Evolutionary conservation across 371 early-diverging fungal species (phyloP), one percentile per base, ranked within the genome.

Genomic region (Mortierella sp.): DNA sequence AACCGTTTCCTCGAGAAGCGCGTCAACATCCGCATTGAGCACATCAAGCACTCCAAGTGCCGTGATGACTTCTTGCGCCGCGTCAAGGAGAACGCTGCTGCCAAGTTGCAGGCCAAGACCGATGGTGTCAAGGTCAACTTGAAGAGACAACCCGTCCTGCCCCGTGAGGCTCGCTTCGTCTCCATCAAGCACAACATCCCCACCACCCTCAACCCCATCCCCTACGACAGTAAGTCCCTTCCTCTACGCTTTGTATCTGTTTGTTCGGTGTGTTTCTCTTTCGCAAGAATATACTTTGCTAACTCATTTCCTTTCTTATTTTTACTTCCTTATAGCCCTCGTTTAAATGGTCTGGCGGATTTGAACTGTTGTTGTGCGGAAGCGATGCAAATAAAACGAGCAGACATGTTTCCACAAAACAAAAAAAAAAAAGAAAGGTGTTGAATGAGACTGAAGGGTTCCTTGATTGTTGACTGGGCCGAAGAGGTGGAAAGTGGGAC

Each of bases 41-140:
- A 99, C 92, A 85, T 99, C 83, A 97, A 93, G 90, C 98, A 97
- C 94, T 98, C 97, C 87, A 98, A 97, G 91, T 99, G 99, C 93
- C 95, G 99, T 82, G 92, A 95, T 82, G 99, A 99, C 79, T 98
- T 98, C 90, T 89, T 98, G 86, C 91, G 92, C 69, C 95, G 99
- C 84, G 97, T 98, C 80, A 94, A 95, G 89, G 90, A 92, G 79
- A 98, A 97, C 89, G 93, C 92, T 39, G 86, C 88, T 80, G 90
- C 90, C 86, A 88, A 90, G 87, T 92, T 93, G 61, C 95, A 80
- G 61, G 82, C 82, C 75, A 81, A 81, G 79, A 64, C 72, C 39
- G 79, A 81, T 52, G 79, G 79, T 59, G 75, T 70, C 79, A 79
- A 68, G 72, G 50, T 94, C 84, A 86, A 86, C 86, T 84, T 97